Conservation (phyloP, 2,329 filamentous ascomycete genomes). For the Stemphylium lycopersici region DNA sequence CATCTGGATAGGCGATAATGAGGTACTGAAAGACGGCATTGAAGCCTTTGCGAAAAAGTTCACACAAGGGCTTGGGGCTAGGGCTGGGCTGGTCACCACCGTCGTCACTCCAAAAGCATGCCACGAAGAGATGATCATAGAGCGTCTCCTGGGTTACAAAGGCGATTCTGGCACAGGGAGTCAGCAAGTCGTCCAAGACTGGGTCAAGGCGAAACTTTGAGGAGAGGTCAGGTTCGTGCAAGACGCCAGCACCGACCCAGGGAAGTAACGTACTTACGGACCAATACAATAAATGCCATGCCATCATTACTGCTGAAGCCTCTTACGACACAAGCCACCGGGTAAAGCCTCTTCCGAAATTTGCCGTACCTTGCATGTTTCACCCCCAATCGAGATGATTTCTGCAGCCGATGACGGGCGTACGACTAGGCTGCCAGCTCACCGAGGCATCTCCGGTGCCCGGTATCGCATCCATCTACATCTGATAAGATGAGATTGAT, state of each 20-base stretch:
- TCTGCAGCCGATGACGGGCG: too few relatives aligned
- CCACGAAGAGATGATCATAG: constrained; percentile 53
- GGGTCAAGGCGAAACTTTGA: constrained; percentile 48
- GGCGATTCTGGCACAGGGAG: constrained; percentile 44
- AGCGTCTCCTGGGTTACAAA: constrained; percentile 49
- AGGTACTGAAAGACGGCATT: constrained; percentile 64
- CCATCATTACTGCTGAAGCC: too few relatives aligned
- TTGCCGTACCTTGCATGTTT: too few relatives aligned
- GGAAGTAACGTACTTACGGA: too few relatives aligned
- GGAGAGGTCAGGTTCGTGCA: neutral
- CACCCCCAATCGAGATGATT: too few relatives aligned
- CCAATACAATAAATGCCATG: too few relatives aligned
- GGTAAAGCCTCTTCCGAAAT: too few relatives aligned
- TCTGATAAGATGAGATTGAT: constrained; percentile 7
- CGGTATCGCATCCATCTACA: constrained; percentile 2
- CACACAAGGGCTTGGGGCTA: constrained; percentile 46
- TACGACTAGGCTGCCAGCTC: too few relatives aligned
- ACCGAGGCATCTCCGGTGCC: neutral
- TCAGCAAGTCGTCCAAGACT: constrained; percentile 47
- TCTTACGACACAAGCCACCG: too few relatives aligned
- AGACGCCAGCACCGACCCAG: too few relatives aligned
- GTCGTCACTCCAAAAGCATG: constrained; percentile 47
- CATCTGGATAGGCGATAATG: constrained; percentile 61
- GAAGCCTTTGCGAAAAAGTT: constrained; percentile 57
- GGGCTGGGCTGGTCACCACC: constrained; percentile 39